Conservation (phyloP, 371 early-diverging fungal species). For the Mortierella sp. region DNA sequence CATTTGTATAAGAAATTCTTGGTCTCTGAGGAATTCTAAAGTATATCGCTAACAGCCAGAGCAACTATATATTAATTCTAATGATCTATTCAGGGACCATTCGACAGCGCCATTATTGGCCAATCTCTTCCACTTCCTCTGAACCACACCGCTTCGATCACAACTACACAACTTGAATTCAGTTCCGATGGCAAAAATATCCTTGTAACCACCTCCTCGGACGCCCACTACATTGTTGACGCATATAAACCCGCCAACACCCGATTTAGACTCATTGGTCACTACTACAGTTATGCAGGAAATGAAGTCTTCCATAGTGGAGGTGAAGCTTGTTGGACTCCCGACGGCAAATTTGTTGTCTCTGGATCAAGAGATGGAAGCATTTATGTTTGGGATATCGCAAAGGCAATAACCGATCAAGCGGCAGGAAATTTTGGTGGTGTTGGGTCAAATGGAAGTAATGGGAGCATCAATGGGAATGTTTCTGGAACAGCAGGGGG, state of each 20-base stretch:
- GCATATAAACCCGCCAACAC: conserved; percentile 69
- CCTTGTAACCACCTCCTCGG: conserved; percentile 76
- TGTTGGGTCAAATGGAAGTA: conserved; percentile 5
- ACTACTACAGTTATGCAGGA: conserved; percentile 52
- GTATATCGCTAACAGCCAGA: not conserved
- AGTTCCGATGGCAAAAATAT: conserved; percentile 81
- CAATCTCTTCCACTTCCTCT: conserved; percentile 10
- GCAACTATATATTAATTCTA: no score
- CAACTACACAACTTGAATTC: conserved; percentile 74
- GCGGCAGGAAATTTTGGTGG: conserved; percentile 1
- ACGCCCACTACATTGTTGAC: conserved; percentile 79
- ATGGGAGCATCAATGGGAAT: not conserved
- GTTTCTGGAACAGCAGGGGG: not conserved
- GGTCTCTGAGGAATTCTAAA: not conserved
- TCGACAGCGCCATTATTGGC: conserved; percentile 37
- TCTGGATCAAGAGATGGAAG: conserved; percentile 79
- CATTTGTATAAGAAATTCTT: not conserved
- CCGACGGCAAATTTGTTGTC: conserved; percentile 81
- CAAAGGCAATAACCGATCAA: conserved; percentile 56
- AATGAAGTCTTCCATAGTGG: conserved; percentile 55
- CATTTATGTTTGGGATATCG: conserved; percentile 77
- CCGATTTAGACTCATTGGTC: conserved; percentile 66
- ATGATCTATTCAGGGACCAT: conserved; percentile 61
- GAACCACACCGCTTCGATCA: conserved; percentile 4
- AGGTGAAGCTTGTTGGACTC: conserved; percentile 76